Percentiles rank a stretch among this genome's conserved stretches.
Evolutionary conservation across 768 basidiomycete species (phyloP).

Genomic region (Boletus rufocinnamomeus): DNA sequence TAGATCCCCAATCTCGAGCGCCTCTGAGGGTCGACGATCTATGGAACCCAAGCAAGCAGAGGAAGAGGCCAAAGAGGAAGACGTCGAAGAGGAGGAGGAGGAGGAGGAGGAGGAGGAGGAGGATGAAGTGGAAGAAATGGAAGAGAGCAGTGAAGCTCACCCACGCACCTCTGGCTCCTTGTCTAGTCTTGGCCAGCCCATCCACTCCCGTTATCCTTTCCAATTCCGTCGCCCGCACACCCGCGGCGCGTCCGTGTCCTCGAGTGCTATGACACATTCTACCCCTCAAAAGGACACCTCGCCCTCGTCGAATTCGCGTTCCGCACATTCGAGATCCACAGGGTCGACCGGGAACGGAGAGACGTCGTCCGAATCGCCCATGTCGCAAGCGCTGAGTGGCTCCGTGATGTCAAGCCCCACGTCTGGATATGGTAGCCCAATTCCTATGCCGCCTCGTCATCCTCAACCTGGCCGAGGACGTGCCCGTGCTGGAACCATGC

Average conservation of each 20-base stretch:
- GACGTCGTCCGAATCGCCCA: conserved; percentile 56
- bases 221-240: conserved; percentile 50
- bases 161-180: conserved; percentile 77
- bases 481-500: conserved; percentile 43
- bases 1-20: conserved; percentile 30
- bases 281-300: conserved; percentile 40
- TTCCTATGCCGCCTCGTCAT: conserved; percentile 53
- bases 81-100: conserved; percentile 3
- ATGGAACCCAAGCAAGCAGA: conserved; percentile 33
- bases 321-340: conserved; percentile 46
- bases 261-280: conserved; percentile 42
- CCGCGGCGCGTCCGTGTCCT: conserved; percentile 47
- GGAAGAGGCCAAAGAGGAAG: conserved; percentile 24
- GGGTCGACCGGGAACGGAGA: conserved; percentile 67
- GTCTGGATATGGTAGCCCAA: conserved; percentile 36
- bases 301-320: conserved; percentile 41
- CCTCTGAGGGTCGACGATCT: conserved; percentile 33
- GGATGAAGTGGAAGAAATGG: conserved; percentile 37
- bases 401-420: conserved; percentile 42
- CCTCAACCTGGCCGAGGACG: conserved; percentile 42
- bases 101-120: conserved; percentile 42
- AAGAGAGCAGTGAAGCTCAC: conserved; percentile 52
- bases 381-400: conserved; percentile 43
- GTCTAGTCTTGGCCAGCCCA: conserved; percentile 81
- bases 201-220: conserved; percentile 71